Conservation (phyloP, 257 asterid species). For the Cynanchum wilfordii region DNA sequence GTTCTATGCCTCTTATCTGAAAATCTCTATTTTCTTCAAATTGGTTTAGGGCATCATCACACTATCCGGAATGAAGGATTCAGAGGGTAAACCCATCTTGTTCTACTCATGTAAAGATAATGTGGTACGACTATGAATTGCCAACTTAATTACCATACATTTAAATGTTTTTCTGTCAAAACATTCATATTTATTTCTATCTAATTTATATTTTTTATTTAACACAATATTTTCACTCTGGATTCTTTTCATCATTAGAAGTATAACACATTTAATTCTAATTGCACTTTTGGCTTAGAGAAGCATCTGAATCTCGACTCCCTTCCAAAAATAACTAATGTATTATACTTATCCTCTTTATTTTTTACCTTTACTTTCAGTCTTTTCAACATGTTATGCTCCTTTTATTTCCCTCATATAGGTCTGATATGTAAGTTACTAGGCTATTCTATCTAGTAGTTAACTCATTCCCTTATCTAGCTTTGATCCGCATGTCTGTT, state of each 20-base stretch:
- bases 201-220: too few relatives aligned
- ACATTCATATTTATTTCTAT: neutral
- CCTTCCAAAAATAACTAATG: neutral
- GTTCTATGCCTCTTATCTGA: too few relatives aligned
- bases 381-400: neutral
- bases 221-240: too few relatives aligned
- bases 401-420: neutral
- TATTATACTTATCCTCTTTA: neutral
- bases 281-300: too few relatives aligned
- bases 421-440: neutral
- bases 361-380: neutral
- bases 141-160: slow-evolving; percentile 45
- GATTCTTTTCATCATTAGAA: neutral
- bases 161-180: neutral
- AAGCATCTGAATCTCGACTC: neutral
- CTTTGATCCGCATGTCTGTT: neutral
- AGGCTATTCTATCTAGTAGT: neutral
- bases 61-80: slow-evolving; percentile 37
- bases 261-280: neutral
- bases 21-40: neutral
- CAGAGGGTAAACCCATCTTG: slow-evolving; percentile 39
- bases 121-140: slow-evolving; percentile 41
- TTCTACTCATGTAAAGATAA: slow-evolving; percentile 43
- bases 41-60: slow-evolving; percentile 20
- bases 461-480: neutral